Base-by-base conservation (phyloP, 768 basidiomycete genomes). In the Lactarius deliciosus region DNA sequence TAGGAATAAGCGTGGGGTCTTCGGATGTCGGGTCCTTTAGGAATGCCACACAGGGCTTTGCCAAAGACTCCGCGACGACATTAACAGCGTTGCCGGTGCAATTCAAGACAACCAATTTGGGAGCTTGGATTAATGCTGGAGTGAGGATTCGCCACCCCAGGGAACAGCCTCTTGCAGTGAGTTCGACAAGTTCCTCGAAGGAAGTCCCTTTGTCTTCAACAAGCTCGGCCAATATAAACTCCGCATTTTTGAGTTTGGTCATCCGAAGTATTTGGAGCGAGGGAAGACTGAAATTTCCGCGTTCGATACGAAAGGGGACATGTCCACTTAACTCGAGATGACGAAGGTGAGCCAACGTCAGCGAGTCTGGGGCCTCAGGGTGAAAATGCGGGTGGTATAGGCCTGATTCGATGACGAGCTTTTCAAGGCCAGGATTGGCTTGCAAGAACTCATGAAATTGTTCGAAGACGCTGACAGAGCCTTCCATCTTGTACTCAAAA, bases 341-440 rank as follows among this genome's bases (percentile, higher is more conserved):
- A 34, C 57, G 63, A 55, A 70, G 69, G 28, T 63, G 60, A 20
- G 53, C 15, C 43, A 65, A 55, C 30, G 61, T 70, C 30, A 68
- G 38, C 16, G 61, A 25, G 11, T 50, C 53, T 8, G 60, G n/a
- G 28, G 15, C 5, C 32, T 45, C 43, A 36, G 15, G 9, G 13
- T n/a, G 60, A 15, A 38, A 38, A 38, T 38, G 0, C 11, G 36
- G 11, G 36, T 11, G 6, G 22, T 25, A n/a, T n/a, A 30, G 15
- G 22, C 28, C 15, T 3, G 62, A 13, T 41, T 63, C 25, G 28
- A 69, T 10, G 36, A 69, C 60, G n/a, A 77, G 55, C 30, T 50
- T 64, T 55, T 71, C 68, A 22, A 78, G 66, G 3, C 60, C 30
- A 16, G 64, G 65, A 57, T 75, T 74, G 20, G 53, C 56, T 36